Evolutionary conservation across 345 rosid species (phyloP), one percentile per base, ranked within the genome.

Genomic region (Carallia brachiata): DNA sequence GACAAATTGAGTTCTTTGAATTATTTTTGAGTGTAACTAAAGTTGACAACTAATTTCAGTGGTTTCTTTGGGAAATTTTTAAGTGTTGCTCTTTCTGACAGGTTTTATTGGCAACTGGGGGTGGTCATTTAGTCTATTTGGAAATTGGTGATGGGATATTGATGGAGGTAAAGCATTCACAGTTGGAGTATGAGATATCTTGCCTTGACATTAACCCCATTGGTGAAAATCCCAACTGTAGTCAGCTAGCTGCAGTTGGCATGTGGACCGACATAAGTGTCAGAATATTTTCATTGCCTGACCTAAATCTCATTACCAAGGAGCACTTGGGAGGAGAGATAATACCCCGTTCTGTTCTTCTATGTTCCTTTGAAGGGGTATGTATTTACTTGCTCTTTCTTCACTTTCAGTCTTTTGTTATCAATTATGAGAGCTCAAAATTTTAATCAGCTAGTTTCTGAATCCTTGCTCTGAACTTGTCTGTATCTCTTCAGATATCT

Each of bases 221-320:
- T 62, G 93, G 97, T 57, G 93, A 93, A 58, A 85, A 83, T 68
- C 80, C 87, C 55, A 88, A 79, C 77, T 77, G 69, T 74, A 93
- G 98, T 74, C 92, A 91, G 73, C 81, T 91, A 74, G 98, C 96
- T 77, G 92, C 86, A n/a, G 97, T 91, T 66, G 98, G 98, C 71
- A 94, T 91, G 98, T 94, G 98, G 98, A 94, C 96, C 7, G 95
- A 91, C 73, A 88, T 88, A 73, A 89, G 92, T 81, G 96, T 94
- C 73, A 85, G 86, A 76, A 84, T 90, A 66, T 89, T 91, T 71
- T 87, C 88, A 34, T 88, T 90, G 55, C 97, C 97, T 6, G 89
- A 87, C 70, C 82, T 94, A 82, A 92, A 84, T 83, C 89, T 90
- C 53, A 80, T 94, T 34, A 89, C 93, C 30, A 90, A 88, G 81